Percentiles rank a stretch among this genome's conserved stretches.
Conservation (phyloP, 176 grass and related monocot genomes). For the Elymus sibiricus region DNA sequence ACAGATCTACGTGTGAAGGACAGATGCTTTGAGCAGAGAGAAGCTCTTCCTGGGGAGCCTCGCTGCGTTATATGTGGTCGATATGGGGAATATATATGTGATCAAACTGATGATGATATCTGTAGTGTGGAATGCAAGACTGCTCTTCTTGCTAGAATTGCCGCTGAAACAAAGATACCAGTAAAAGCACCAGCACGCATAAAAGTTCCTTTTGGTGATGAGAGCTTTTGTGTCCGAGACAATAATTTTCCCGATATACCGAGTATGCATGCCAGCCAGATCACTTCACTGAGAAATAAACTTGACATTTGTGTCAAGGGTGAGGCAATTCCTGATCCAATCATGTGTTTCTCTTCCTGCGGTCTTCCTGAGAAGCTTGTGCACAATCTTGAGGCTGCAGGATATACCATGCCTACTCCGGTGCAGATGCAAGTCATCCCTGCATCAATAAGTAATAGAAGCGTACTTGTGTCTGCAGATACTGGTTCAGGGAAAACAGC, state of each 20-base stretch:
- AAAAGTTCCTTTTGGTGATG: constrained; percentile 63
- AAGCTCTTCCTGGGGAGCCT: constrained; percentile 79
- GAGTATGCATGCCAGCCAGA: constrained; percentile 43
- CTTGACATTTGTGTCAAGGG: constrained; percentile 75
- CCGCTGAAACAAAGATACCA: constrained; percentile 32
- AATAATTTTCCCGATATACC: constrained; percentile 32
- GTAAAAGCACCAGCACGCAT: constrained; percentile 33
- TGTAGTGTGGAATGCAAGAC: constrained; percentile 84
- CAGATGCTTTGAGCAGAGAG: constrained; percentile 78
- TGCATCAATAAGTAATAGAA: constrained; percentile 65
- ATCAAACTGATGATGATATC: constrained; percentile 77
- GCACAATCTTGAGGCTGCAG: constrained; percentile 76
- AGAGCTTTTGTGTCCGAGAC: constrained; percentile 70
- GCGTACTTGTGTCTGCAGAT: constrained; percentile 83
- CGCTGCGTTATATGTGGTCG: constrained; percentile 63
- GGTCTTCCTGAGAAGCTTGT: constrained; percentile 71
- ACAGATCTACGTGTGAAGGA: constrained; percentile 65
- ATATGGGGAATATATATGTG: constrained; percentile 93
- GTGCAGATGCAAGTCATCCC: constrained; percentile 96
- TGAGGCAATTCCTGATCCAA: constrained; percentile 53
- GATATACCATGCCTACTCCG: constrained; percentile 79
- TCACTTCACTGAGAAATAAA: constrained; percentile 68
- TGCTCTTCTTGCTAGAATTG: constrained; percentile 55
- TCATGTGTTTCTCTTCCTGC: constrained; percentile 77
- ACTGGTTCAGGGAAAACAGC: constrained; percentile 87